Evolutionary conservation across 208 protist species (phyloP).

Genomic region (Kentomonas sorsogonicus): DNA sequence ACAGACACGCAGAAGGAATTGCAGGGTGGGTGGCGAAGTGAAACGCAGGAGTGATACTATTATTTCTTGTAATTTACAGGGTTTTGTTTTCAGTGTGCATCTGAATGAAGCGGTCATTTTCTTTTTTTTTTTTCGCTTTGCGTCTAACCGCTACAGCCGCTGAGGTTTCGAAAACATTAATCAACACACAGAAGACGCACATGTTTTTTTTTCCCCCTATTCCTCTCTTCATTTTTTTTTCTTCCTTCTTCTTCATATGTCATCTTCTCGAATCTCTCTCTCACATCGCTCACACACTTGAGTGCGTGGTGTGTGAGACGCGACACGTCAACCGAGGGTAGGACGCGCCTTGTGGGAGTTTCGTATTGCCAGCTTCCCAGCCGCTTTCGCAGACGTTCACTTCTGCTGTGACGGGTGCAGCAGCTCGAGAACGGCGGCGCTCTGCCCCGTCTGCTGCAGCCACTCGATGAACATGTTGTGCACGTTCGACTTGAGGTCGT

Average conservation of each 20-base stretch:
- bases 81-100: background rate
- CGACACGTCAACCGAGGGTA: background rate
- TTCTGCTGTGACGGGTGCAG: constrained; percentile 21
- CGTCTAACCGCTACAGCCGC: too few species aligned
- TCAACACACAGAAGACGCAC: background rate
- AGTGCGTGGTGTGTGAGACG: background rate
- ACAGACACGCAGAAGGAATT: too few species aligned
- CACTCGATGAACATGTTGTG: constrained; percentile 82
- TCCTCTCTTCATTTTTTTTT: background rate
- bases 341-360: background rate
- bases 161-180: background rate
- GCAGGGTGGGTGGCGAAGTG: too few species aligned
- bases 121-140: background rate
- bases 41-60: background rate
- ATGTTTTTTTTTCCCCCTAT: background rate
- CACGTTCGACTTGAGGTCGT: constrained; percentile 58
- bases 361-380: too few species aligned
- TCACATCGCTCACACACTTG: background rate
- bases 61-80: background rate
- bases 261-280: background rate
- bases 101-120: background rate
- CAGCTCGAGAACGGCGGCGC: constrained; percentile 57
- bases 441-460: constrained; percentile 77
- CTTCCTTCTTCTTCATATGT: background rate
- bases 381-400: background rate